Evolutionary conservation across 805 yeast genomes (phyloP).

Genomic region (Ogataea siamensis): DNA sequence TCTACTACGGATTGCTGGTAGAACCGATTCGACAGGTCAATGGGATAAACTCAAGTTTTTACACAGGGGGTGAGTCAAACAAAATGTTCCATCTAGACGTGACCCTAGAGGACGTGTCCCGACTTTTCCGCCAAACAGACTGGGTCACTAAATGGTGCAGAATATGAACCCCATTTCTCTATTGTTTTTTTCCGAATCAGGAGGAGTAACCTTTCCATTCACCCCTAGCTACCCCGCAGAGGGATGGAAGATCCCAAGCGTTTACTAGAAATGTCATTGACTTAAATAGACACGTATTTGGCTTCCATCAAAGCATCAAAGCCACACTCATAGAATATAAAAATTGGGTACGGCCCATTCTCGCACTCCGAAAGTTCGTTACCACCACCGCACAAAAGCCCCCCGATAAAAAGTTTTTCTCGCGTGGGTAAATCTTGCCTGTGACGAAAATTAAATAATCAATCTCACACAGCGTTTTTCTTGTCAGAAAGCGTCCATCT

Average conservation of each 20-base stretch:
- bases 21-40: constrained; percentile 26
- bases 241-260: not conserved
- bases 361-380: constrained; percentile 1
- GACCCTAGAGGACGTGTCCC: constrained; percentile 48
- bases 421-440: constrained; percentile 1
- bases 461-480: constrained; percentile 2
- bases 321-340: not conserved
- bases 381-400: constrained; percentile 1
- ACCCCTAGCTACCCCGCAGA: constrained; percentile 12
- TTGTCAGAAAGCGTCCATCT: constrained; percentile 2
- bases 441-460: not conserved
- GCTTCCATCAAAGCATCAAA: not conserved
- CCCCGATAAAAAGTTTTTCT: constrained; percentile 8
- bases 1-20: constrained; percentile 49
- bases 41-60: constrained; percentile 22
- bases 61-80: constrained; percentile 38
- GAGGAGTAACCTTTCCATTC: not conserved
- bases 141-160: constrained; percentile 29
- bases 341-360: not conserved
- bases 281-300: not conserved
- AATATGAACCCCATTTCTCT: constrained; percentile 5
- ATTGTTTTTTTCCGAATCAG: not conserved
- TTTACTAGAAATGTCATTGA: too few relatives aligned
- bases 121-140: constrained; percentile 13
- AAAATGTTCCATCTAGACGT: constrained; percentile 52